Evolutionary conservation across 495 filamentous ascomycete species (phyloP).

Genomic region (Aspergillus funiculosus): DNA sequence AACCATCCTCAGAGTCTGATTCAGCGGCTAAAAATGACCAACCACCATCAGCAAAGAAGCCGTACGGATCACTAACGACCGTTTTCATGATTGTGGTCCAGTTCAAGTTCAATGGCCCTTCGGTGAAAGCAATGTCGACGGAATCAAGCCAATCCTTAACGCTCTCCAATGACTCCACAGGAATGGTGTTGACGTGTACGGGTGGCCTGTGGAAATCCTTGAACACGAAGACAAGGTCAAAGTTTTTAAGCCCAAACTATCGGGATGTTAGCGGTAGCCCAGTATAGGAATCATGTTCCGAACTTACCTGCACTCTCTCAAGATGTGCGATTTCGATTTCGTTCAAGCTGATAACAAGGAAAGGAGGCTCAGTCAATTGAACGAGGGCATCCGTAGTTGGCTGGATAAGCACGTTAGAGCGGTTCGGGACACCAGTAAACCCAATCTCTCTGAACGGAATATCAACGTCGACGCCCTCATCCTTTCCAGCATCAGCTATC

Average conservation of each 20-base stretch:
- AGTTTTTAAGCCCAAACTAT: conserved; percentile 95
- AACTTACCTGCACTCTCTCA: conserved; percentile 76
- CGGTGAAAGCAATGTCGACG: conserved; percentile 87
- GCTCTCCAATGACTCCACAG: conserved; percentile 85
- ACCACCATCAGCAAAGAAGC: conserved; percentile 91
- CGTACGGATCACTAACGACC: conserved; percentile 83
- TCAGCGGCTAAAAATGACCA: conserved; percentile 91
- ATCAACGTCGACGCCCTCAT: conserved; percentile 80
- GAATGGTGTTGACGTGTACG: conserved; percentile 95
- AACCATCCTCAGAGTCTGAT: conserved; percentile 75
- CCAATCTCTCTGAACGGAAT: conserved; percentile 95
- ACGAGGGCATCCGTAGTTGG: conserved; percentile 98
- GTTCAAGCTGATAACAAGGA: conserved; percentile 87
- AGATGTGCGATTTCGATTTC: conserved; percentile 96
- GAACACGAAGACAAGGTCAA: conserved; percentile 96
- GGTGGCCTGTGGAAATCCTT: conserved; percentile 88
- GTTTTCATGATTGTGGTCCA: conserved; percentile 99
- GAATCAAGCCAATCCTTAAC: conserved; percentile 98
- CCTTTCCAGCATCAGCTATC: conserved; percentile 85
- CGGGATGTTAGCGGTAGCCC: conserved; percentile 15
- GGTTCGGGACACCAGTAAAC: conserved; percentile 92
- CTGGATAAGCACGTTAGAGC: conserved; percentile 89
- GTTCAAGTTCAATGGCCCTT: conserved; percentile 95
- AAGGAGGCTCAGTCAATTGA: conserved; percentile 93
- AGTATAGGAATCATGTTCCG: neutral